These are phyloP conservation scores for Pseudozyma thailandica DNA, from an alignment of 1,284 basidiomycete genomes.

Conservation along the genomic window DNA sequence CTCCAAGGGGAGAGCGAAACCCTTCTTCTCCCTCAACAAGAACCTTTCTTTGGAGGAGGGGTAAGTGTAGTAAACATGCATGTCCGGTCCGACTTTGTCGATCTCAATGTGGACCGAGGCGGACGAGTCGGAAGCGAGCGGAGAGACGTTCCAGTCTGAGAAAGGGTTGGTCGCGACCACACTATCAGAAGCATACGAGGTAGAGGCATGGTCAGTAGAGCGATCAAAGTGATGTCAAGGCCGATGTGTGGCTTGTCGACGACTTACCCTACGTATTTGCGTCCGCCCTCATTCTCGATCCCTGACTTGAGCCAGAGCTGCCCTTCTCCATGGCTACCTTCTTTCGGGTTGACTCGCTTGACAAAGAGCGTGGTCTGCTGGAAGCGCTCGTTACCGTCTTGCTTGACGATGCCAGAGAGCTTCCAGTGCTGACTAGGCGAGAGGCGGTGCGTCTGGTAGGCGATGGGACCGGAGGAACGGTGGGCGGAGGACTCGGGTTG, in stretches of 20 bases:
- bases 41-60: slow-evolving; percentile 4
- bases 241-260: too few relatives aligned
- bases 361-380: slow-evolving; percentile 44
- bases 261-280: slow-evolving; percentile 36
- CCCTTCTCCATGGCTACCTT: slow-evolving; percentile 1
- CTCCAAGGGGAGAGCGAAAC: slow-evolving; percentile 10
- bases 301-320: slow-evolving; percentile 36
- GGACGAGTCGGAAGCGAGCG: background rate
- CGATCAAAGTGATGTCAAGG: too few relatives aligned
- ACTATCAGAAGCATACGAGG: background rate
- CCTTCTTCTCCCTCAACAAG: slow-evolving; percentile 36
- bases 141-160: slow-evolving; percentile 43
- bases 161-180: slow-evolving; percentile 33
- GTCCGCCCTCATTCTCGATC: slow-evolving; percentile 30
- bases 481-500: slow-evolving; percentile 33
- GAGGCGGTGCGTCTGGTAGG: slow-evolving; percentile 6
- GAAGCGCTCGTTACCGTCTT: slow-evolving; percentile 27
- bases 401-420: slow-evolving; percentile 13
- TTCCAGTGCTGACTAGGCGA: slow-evolving; percentile 1
- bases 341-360: background rate
- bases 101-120: slow-evolving; percentile 27
- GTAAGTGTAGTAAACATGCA: slow-evolving; percentile 36
- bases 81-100: slow-evolving; percentile 26
- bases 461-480: slow-evolving; percentile 25
- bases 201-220: background rate